Conservation (phyloP, 148 eudicot species). For the Cornus suecica region DNA sequence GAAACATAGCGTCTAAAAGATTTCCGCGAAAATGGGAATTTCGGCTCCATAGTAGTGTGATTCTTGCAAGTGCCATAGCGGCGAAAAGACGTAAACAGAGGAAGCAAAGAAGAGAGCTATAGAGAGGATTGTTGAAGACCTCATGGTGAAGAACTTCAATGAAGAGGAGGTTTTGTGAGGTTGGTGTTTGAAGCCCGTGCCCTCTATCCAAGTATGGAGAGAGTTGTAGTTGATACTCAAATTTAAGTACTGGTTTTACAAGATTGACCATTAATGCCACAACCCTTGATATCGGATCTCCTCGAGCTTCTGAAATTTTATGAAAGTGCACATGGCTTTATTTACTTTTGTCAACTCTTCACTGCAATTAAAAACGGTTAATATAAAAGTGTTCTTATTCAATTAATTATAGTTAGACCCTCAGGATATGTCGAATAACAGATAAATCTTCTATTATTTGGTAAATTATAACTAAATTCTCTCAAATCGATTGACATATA, state of each 20-base stretch:
- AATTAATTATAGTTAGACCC: too few species aligned
- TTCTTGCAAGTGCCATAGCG: not conserved
- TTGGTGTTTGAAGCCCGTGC: conserved; percentile 19
- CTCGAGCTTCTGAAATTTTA: conserved; percentile 17
- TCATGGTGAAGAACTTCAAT: conserved; percentile 5
- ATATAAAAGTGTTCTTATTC: too few species aligned
- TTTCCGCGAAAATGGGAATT: conserved; percentile 11
- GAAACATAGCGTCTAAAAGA: conserved; percentile 14
- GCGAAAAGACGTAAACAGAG: conserved; percentile 17
- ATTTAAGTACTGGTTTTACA: not conserved
- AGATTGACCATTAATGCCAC: not conserved
- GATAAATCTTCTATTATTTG: too few species aligned
- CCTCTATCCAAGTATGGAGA: not conserved
- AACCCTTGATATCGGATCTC: conserved; percentile 22
- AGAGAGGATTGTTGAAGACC: conserved; percentile 18
- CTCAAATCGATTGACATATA: too few species aligned
- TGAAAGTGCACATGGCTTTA: conserved; percentile 16
- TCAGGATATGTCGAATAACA: too few species aligned
- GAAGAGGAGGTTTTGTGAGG: conserved; percentile 4
- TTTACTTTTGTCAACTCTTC: conserved; percentile 9
- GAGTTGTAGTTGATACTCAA: not conserved
- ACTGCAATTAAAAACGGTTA: not conserved
- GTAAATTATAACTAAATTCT: too few species aligned
- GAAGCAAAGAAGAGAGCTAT: conserved; percentile 18
- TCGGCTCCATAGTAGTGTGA: not conserved